Conservation (phyloP, 2,329 filamentous ascomycete genomes). For the Aspergillus ochraceoroseus region DNA sequence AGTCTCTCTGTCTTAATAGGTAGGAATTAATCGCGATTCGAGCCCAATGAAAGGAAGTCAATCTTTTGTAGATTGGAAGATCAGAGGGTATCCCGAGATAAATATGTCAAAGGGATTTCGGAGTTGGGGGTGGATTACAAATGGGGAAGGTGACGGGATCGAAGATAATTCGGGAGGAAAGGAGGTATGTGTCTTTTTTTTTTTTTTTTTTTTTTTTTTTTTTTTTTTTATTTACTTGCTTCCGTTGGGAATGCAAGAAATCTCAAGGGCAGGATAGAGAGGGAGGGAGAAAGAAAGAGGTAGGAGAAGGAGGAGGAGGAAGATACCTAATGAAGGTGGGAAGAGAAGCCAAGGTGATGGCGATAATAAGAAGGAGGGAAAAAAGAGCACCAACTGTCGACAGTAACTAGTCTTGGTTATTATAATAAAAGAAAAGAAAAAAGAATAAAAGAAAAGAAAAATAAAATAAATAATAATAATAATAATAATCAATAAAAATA, state of each 20-base stretch:
- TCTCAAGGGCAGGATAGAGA: slow-evolving; percentile 6
- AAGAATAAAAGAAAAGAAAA: slow-evolving; percentile 9
- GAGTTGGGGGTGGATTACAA: not conserved
- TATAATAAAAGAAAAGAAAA: slow-evolving; percentile 11
- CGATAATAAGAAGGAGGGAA: slow-evolving; percentile 19
- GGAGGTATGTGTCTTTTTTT: slow-evolving; percentile 5
- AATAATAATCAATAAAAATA: slow-evolving; percentile 16
- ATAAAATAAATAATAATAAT: slow-evolving; percentile 14
- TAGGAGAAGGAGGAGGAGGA: slow-evolving; percentile 21
- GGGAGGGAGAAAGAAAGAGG: slow-evolving; percentile 17
- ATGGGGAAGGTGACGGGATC: slow-evolving; percentile 7
- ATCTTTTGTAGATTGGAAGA: too few species aligned
- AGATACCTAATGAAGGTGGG: slow-evolving; percentile 9
- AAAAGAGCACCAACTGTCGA: slow-evolving; percentile 14
- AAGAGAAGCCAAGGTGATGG: slow-evolving; percentile 16
- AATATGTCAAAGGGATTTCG: slow-evolving; percentile 14
- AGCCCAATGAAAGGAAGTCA: too few species aligned
- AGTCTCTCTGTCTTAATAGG: too few species aligned
- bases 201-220: too few species aligned
- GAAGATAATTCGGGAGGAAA: slow-evolving; percentile 11
- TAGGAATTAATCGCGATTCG: too few species aligned
- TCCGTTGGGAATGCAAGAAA: slow-evolving; percentile 16
- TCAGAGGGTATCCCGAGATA: slow-evolving; percentile 1
- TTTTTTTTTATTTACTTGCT: slow-evolving; percentile 8
- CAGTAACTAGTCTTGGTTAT: slow-evolving; percentile 9